phyloP scores from a whole-genome alignment of 108 stramenopile species.

The Pseudonitzschia pungens region DNA sequence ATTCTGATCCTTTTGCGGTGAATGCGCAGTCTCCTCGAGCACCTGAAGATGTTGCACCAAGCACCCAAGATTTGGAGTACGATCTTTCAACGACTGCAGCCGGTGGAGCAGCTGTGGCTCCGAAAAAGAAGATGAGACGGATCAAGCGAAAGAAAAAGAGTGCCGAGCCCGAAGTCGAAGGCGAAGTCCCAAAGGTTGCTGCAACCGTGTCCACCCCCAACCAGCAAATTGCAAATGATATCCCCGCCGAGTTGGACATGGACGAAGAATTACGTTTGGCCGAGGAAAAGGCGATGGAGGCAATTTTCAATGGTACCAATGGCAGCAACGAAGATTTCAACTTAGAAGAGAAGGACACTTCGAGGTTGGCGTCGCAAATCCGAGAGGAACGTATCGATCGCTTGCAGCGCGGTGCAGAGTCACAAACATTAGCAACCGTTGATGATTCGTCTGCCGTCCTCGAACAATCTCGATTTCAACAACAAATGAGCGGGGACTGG shows the following conservation, averaged over 20 bases:
- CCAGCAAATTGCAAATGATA: slow-evolving; percentile 10
- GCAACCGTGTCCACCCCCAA: neutral
- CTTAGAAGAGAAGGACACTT: slow-evolving; percentile 8
- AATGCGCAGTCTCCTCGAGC: slow-evolving; percentile 32
- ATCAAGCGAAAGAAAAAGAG: slow-evolving; percentile 22
- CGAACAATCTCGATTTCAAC: slow-evolving; percentile 64
- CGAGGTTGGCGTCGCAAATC: slow-evolving; percentile 36
- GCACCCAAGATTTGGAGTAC: neutral
- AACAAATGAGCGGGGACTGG: slow-evolving; percentile 75
- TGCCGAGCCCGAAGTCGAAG: neutral
- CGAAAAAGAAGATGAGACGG: slow-evolving; percentile 29
- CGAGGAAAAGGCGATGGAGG: slow-evolving; percentile 11
- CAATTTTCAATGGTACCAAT: slow-evolving; percentile 11
- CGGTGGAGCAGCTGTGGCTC: slow-evolving; percentile 19
- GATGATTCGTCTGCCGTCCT: slow-evolving; percentile 13
- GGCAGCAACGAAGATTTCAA: slow-evolving; percentile 24
- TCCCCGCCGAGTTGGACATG: slow-evolving; percentile 32
- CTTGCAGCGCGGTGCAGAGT: slow-evolving; percentile 22
- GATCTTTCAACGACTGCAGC: slow-evolving; percentile 10
- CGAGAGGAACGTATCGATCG: slow-evolving; percentile 57
- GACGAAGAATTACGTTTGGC: slow-evolving; percentile 15
- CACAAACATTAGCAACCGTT: neutral
- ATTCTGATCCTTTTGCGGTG: slow-evolving; percentile 45
- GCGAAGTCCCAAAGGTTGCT: neutral
- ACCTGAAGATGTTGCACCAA: neutral